phyloP scores from a whole-genome alignment of 495 filamentous ascomycete species.

The Xylaria acuta region DNA sequence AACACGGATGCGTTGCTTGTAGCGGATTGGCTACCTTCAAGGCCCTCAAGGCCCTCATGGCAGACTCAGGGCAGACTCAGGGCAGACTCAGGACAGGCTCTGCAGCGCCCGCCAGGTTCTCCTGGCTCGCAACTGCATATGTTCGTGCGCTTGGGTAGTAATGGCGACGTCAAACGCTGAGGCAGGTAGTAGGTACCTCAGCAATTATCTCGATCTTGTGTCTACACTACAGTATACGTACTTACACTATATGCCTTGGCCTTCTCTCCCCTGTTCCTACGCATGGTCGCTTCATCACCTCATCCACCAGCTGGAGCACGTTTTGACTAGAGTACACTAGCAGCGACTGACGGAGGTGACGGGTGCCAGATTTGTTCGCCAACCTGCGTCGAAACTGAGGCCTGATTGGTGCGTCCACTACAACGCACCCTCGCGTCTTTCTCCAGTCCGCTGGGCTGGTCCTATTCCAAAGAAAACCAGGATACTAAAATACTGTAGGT shows the following conservation, averaged over 20 bases:
- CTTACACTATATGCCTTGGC: background rate
- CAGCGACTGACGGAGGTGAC: background rate
- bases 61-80: background rate
- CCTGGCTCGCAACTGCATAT: background rate
- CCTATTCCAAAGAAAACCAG: background rate
- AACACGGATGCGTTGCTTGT: slow-evolving; percentile 30
- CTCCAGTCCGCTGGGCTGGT: background rate
- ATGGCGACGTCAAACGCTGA: background rate
- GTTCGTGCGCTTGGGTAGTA: background rate
- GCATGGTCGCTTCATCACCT: slow-evolving; percentile 25
- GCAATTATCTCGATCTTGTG: background rate
- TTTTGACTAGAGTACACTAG: slow-evolving; percentile 26
- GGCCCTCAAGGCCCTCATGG: background rate
- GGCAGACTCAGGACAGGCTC: background rate
- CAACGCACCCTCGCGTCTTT: background rate
- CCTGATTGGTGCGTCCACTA: slow-evolving; percentile 8
- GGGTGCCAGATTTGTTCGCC: slow-evolving; percentile 13
- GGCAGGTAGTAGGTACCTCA: background rate
- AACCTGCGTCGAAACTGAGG: slow-evolving; percentile 1
- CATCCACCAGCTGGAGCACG: slow-evolving; percentile 40
- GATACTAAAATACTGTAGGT: background rate
- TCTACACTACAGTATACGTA: background rate
- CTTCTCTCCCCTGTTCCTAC: background rate
- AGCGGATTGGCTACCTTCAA: slow-evolving; percentile 33
- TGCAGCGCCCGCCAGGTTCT: background rate